Conservation (phyloP, 345 rosid genomes). For the Bruguiera gymnorhiza region DNA sequence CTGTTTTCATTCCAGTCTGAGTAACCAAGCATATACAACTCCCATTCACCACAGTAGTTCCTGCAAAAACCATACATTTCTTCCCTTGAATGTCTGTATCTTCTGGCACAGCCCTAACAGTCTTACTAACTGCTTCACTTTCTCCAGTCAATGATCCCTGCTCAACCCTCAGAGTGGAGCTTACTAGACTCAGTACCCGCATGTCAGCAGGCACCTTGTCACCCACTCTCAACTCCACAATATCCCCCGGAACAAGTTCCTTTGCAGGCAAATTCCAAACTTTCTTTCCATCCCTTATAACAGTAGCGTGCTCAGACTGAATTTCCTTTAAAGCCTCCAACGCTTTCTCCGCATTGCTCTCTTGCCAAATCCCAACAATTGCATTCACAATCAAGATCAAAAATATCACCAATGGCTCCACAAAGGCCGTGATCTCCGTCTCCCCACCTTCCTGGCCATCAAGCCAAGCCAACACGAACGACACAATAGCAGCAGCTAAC, state of each 20-base stretch:
- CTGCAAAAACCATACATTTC: slow-evolving; percentile 83
- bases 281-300: slow-evolving; percentile 59
- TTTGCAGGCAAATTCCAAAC: slow-evolving; percentile 51
- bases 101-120: slow-evolving; percentile 58
- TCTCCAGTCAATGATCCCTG: slow-evolving; percentile 94
- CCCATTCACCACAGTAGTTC: slow-evolving; percentile 89
- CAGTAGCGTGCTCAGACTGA: slow-evolving; percentile 74
- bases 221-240: slow-evolving; percentile 82
- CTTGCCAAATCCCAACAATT: slow-evolving; percentile 89
- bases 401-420: slow-evolving; percentile 91
- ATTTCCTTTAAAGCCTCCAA: slow-evolving; percentile 90
- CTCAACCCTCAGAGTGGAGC: slow-evolving; percentile 81
- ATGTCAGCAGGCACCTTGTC: slow-evolving; percentile 94
- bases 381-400: slow-evolving; percentile 89
- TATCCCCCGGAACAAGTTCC: slow-evolving; percentile 91
- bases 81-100: slow-evolving; percentile 80
- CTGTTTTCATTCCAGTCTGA: slow-evolving; percentile 74
- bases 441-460: slow-evolving; percentile 93
- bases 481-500: slow-evolving; percentile 67
- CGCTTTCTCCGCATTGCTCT: slow-evolving; percentile 87
- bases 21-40: slow-evolving; percentile 75
- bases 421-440: slow-evolving; percentile 79
- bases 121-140: slow-evolving; percentile 86
- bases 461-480: slow-evolving; percentile 71
- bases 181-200: slow-evolving; percentile 59